Evolutionary conservation across 2,329 filamentous ascomycete species (phyloP).

Genomic region (Onygenales sp.): DNA sequence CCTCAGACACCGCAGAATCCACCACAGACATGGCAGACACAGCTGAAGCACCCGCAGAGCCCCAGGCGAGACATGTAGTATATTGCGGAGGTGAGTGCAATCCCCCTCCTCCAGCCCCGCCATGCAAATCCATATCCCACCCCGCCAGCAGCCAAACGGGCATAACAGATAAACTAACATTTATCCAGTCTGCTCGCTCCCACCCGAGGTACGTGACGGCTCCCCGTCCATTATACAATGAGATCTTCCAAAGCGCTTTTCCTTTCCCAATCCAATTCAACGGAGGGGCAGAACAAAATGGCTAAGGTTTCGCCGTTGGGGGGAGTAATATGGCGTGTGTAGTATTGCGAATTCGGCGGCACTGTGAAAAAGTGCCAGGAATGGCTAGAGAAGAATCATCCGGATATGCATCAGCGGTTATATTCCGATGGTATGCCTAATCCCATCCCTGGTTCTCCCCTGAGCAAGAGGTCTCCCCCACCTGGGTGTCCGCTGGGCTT

Average conservation of each 20-base stretch:
- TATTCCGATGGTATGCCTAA: constrained; percentile 66
- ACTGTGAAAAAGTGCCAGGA: constrained; percentile 95
- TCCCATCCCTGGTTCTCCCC: not conserved
- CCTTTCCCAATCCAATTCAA: not conserved
- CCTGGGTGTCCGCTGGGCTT: not conserved
- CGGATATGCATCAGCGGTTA: constrained; percentile 63
- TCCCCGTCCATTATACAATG: not conserved
- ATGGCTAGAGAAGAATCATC: constrained; percentile 73
- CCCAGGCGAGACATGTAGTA: constrained; percentile 45
- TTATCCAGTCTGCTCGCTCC: constrained; percentile 51
- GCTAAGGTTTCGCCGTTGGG: not conserved
- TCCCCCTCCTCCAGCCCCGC: not conserved
- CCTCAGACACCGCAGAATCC: too few relatives aligned
- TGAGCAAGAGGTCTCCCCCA: not conserved
- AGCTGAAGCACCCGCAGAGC: constrained; percentile 18
- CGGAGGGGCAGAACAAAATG: not conserved
- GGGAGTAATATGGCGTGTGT: constrained; percentile 21
- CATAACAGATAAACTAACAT: constrained; percentile 3
- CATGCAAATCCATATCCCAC: not conserved
- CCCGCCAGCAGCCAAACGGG: not conserved
- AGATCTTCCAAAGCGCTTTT: not conserved
- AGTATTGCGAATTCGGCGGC: constrained; percentile 99
- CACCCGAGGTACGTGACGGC: constrained; percentile 51
- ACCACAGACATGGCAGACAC: constrained; percentile 9
- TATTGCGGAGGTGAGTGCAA: constrained; percentile 51